Percentiles rank a stretch among this genome's conserved stretches.
phyloP scores from a whole-genome alignment of 352 stramenopile species.

The Phytophthora aleatoria region DNA sequence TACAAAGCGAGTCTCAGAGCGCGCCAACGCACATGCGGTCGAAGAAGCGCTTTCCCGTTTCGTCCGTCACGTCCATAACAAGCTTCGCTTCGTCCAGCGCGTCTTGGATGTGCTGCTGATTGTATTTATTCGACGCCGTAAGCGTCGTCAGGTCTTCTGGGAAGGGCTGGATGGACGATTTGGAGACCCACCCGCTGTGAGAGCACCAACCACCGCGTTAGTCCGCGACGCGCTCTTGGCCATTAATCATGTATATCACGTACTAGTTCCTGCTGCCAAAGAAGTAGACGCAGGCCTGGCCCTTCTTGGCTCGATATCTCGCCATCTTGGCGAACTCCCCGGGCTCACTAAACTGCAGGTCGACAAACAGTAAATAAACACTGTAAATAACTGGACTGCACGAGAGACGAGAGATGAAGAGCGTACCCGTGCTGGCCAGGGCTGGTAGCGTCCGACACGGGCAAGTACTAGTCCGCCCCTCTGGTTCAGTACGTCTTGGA shows the following conservation, averaged over 20 bases:
- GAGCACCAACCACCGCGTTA: conserved; percentile 6
- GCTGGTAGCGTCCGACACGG: conserved; percentile 78
- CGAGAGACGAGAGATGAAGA: not conserved
- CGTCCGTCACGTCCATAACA: conserved; percentile 64
- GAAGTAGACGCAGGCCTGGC: conserved; percentile 85
- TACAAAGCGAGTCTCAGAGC: not conserved
- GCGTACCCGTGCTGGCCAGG: conserved; percentile 78
- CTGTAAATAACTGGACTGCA: conserved; percentile 3
- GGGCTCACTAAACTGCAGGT: conserved; percentile 74
- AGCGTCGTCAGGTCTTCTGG: conserved; percentile 61
- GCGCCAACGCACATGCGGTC: conserved; percentile 71
- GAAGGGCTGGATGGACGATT: conserved; percentile 74
- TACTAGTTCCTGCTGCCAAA: conserved; percentile 90
- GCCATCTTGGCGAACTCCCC: conserved; percentile 86
- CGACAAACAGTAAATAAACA: conserved; percentile 8
- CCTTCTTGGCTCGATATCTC: conserved; percentile 74
- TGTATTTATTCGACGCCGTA: conserved; percentile 78
- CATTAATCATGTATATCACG: conserved; percentile 23
- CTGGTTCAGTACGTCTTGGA: conserved; percentile 77
- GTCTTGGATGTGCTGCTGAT: conserved; percentile 65
- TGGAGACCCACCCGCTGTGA: conserved; percentile 77
- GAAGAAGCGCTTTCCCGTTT: conserved; percentile 63
- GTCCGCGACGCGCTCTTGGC: not conserved
- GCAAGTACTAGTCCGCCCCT: conserved; percentile 79
- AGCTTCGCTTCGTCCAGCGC: conserved; percentile 77